Percentiles rank a stretch among this genome's conserved stretches.
phyloP scores from a whole-genome alignment of 2,329 filamentous ascomycete species.

The Xylariaceae sp. region DNA sequence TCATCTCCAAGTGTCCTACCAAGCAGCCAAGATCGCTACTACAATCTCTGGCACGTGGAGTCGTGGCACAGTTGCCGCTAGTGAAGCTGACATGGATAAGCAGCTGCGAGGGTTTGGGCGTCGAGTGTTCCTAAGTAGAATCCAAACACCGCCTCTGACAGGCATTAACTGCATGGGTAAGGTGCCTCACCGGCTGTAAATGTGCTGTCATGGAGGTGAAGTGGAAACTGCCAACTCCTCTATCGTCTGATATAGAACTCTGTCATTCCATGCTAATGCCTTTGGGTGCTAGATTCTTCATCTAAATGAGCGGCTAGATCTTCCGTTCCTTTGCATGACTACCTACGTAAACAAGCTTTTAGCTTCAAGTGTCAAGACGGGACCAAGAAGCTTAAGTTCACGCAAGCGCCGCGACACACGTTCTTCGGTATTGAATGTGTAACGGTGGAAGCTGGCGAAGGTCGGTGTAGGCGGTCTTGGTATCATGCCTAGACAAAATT shows the following conservation, averaged over 20 bases:
- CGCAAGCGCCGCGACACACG: conserved; percentile 17
- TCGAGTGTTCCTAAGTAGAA: not conserved
- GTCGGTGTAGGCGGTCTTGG: conserved; percentile 4
- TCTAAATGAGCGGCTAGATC: conserved; percentile 5
- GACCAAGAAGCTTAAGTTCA: conserved; percentile 17
- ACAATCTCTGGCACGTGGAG: conserved; percentile 12
- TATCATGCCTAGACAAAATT: not conserved
- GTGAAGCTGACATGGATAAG: conserved; percentile 6
- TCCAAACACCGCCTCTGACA: not conserved
- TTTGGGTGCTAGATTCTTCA: not conserved
- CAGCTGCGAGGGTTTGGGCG: not conserved
- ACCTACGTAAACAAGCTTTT: conserved; percentile 16
- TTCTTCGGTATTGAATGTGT: conserved; percentile 13
- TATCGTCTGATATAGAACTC: not conserved
- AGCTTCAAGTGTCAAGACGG: conserved; percentile 11
- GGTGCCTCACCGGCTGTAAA: not conserved
- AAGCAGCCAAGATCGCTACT: not conserved
- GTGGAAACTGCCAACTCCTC: not conserved
- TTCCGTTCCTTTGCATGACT: conserved; percentile 8
- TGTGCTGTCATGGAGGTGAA: not conserved
- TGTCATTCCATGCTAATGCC: too few relatives aligned
- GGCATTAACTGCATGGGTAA: too few relatives aligned
- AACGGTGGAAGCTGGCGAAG: not conserved
- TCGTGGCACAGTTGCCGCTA: not conserved
- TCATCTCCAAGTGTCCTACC: conserved; percentile 16